phyloP scores from a whole-genome alignment of 345 rosid genomes.

The Brassica cretica region DNA sequence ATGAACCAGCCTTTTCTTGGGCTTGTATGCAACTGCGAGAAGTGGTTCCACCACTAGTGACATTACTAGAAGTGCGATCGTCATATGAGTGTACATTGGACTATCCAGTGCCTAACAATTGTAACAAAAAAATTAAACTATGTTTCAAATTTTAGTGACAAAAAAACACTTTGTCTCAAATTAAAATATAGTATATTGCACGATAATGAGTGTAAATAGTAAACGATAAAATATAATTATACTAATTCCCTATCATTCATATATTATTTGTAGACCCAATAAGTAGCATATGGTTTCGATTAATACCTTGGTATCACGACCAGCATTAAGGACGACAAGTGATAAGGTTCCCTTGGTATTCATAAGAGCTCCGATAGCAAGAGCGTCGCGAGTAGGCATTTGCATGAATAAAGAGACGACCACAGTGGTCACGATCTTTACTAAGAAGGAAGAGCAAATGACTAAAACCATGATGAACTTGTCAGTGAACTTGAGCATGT shows the following conservation, averaged over 20 bases:
- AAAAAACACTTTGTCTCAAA: background rate
- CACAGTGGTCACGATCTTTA: conserved; percentile 51
- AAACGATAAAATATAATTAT: background rate
- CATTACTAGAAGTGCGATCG: conserved; percentile 46
- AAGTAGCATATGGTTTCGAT: background rate
- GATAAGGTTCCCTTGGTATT: conserved; percentile 72
- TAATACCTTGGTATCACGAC: conserved; percentile 50
- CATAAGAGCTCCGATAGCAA: conserved; percentile 61
- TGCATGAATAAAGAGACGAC: conserved; percentile 38
- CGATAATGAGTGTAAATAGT: background rate
- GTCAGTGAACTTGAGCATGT: conserved; percentile 33
- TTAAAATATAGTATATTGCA: background rate
- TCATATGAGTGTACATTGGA: conserved; percentile 47
- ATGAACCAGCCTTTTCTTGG: conserved; percentile 31
- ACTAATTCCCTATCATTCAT: background rate
- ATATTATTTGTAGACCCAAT: background rate
- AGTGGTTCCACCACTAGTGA: conserved; percentile 44
- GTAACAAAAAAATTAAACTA: background rate
- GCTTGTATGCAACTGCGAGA: conserved; percentile 39
- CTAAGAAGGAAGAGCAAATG: conserved; percentile 34
- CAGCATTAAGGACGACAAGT: conserved; percentile 54
- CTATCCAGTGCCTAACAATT: conserved; percentile 41
- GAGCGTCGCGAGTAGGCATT: conserved; percentile 42
- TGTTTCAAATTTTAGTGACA: background rate
- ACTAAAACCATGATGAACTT: conserved; percentile 13